phyloP scores from a whole-genome alignment of 306 rosid genomes.

The Casuarina cunninghamiana region DNA sequence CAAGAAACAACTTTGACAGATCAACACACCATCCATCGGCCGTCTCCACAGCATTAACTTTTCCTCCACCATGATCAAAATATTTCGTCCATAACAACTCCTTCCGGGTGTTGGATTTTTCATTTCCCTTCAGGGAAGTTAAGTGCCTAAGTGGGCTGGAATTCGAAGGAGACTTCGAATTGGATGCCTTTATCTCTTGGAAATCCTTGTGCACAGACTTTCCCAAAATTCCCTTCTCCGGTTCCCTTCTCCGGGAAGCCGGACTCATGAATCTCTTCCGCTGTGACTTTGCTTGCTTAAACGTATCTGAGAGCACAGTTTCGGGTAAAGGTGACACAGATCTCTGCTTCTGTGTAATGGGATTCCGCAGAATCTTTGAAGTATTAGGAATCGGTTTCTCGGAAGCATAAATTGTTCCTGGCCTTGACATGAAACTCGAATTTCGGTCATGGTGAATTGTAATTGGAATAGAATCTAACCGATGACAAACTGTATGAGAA shows the following conservation, averaged over 20 bases:
- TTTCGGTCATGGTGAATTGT: constrained; percentile 31
- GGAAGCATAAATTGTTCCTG: constrained; percentile 21
- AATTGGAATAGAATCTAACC: constrained; percentile 61
- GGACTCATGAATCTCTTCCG: constrained; percentile 80
- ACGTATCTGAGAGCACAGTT: constrained; percentile 47
- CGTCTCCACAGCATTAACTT: constrained; percentile 69
- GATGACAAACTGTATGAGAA: constrained; percentile 83
- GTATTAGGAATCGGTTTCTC: constrained; percentile 26
- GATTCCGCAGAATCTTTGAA: constrained; percentile 27
- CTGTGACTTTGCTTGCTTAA: constrained; percentile 69
- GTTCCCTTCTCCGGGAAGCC: constrained; percentile 47
- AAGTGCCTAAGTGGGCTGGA: constrained; percentile 51
- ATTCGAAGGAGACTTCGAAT: constrained; percentile 18
- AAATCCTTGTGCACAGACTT: constrained; percentile 43
- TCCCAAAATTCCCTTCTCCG: constrained; percentile 45
- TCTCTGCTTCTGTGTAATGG: constrained; percentile 53
- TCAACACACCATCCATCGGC: constrained; percentile 77
- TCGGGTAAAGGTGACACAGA: constrained; percentile 73
- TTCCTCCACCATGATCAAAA: constrained; percentile 73
- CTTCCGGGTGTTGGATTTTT: constrained; percentile 49
- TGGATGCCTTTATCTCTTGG: constrained; percentile 26
- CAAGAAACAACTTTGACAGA: constrained; percentile 74
- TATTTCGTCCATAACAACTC: constrained; percentile 69
- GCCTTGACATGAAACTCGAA: constrained; percentile 52
- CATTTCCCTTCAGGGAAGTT: constrained; percentile 39